Base-by-base conservation (phyloP, 371 early-diverging fungal genomes). In the Mortierella sp. region DNA sequence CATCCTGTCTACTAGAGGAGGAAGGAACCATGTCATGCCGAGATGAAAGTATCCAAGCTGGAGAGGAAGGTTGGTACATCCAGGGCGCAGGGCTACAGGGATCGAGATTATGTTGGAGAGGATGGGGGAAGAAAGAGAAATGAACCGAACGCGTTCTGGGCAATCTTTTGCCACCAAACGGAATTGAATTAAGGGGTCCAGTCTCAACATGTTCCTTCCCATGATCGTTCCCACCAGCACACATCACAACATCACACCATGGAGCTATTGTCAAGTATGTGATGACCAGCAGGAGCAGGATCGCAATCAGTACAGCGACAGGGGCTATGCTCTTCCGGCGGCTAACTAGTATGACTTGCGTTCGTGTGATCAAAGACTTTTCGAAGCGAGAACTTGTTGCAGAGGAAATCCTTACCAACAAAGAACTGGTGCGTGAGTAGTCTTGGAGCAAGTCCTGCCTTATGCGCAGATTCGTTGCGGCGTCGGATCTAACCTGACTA, bases 341-440 rank as follows among this genome's bases (percentile, higher is more conserved):
- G 16, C 44, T 19, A 43, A 43, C 44, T 31, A 88, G 10, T 10
- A n/a, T 34, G 34, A 34, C 34, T 34, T 34, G 34, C 10, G 34
- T 34, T 34, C 10, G 34, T 34, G 34, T 4, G 34, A 34, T 34
- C 34, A 34, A 34, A 34, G 88, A 72, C 19, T 78, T 86, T 29
- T 83, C 83, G 9, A 73, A 82, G 51, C 79, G 82, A 39, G 90
- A 90, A 31, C 81, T 82, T 25, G 64, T 88, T 14, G 86, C 85
- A 3, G 90, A 90, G 50, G 87, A 87, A 21, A 82, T 90, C 22
- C 64, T 88, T 9, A 82, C 83, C 19, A 83, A 88, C 61, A 85
- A 84, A 54, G 85, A 88, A 74, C 71, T 85, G 48, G 90, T 87
- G 82, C 50, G 63, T 43, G 24, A 12, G 6, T 10, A 22, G 22